A percentile compares a stretch with the other conserved stretches of the same genome.
Evolutionary conservation across 495 filamentous ascomycete species (phyloP).

Genomic region (Hypoxylon crocopeplum): DNA sequence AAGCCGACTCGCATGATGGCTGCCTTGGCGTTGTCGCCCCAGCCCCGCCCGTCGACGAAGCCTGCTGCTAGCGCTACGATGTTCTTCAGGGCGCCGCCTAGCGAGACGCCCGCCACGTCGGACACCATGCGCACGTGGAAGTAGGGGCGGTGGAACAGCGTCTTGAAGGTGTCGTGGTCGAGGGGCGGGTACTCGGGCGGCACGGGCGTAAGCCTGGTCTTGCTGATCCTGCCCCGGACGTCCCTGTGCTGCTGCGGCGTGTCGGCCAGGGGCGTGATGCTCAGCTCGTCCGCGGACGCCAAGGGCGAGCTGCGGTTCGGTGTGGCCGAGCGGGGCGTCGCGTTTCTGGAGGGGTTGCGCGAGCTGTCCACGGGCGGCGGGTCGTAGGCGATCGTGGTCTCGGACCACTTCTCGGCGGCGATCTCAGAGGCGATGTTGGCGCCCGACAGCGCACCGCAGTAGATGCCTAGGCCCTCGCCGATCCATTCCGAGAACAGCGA

Average conservation of each 20-base stretch:
- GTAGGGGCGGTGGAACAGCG: constrained; percentile 94
- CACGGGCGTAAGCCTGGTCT: constrained; percentile 71
- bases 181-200: constrained; percentile 82
- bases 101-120: constrained; percentile 94
- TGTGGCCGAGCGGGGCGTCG: constrained; percentile 67
- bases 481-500: constrained; percentile 95
- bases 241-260: constrained; percentile 70
- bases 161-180: constrained; percentile 77
- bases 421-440: constrained; percentile 98
- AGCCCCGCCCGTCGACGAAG: constrained; percentile 93
- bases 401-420: constrained; percentile 91
- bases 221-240: constrained; percentile 64
- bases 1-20: constrained; percentile 96
- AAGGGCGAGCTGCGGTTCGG: constrained; percentile 43
- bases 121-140: constrained; percentile 93
- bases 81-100: constrained; percentile 96
- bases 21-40: constrained; percentile 98
- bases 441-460: constrained; percentile 94
- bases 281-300: constrained; percentile 63
- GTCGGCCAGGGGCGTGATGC: constrained; percentile 52
- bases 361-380: constrained; percentile 83
- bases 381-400: constrained; percentile 96
- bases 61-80: constrained; percentile 94
- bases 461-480: constrained; percentile 86
- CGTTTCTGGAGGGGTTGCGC: constrained; percentile 69